Evolutionary conservation across 768 basidiomycete genomes (phyloP), one percentile per base, ranked within the genome.

Genomic region (Lactarius hatsudake): DNA sequence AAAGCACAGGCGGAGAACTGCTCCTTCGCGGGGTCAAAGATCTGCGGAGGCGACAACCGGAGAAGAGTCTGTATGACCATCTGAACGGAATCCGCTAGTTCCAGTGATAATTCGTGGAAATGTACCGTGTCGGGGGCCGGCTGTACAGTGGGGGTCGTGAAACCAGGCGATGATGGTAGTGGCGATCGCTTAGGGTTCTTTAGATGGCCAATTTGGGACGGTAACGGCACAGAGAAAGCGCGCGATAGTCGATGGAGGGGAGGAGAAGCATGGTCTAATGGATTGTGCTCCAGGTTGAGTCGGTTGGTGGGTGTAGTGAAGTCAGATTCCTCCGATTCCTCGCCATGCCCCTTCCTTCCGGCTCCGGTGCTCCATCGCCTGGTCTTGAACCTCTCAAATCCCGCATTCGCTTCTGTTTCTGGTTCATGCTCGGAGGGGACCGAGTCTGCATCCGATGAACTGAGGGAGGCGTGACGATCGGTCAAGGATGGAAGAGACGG

Each of bases 11-110:
- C 90, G 1, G 94, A 90, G 73, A 94, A 91, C 74, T 95, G 94
- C 74, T 98, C 95, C 76, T 92, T 96, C 2, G 90, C 88, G n/a
- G 91, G 87, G 74, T 97, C 94, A 56, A 97, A 83, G 23, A 97
- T 79, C 76, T 98, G 96, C 0, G 90, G 86, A 4, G 95, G 94
- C 0, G 92, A 92, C 69, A 97, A 82, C 73, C 96, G 94, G 3
- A 97, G 83, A 71, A 98, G 84, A 1, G 93, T 96, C 75, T 97
- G 94, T 45, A 96, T 89, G 66, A 93, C 86, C 80, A 90, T 86
- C 79, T 97, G 94, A 15, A 94, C 86, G 13, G 90, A 89, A 76
- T 97, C 96, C 15, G 96, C 94, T 17, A 97, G 82, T 76, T 98
- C 95, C 34, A 90, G 78, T 0, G 94, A 93, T 63, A 96, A 79